phyloP scores from a whole-genome alignment of 441 rosid species.

The Gossypium lobatum region DNA sequence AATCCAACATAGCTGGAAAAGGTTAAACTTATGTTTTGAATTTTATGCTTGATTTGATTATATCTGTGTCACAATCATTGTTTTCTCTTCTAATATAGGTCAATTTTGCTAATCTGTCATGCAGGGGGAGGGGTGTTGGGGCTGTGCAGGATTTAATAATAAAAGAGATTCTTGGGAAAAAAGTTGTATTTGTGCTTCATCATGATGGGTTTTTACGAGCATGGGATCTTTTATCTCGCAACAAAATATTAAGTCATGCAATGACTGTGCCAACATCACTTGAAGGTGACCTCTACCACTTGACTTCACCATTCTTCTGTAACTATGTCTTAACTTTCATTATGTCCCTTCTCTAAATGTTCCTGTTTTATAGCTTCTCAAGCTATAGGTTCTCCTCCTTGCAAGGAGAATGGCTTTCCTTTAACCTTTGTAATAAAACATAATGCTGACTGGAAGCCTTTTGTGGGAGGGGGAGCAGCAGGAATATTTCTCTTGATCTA shows the following conservation, averaged over 20 bases:
- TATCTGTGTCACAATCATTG: neutral
- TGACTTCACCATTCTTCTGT: neutral
- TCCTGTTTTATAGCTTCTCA: constrained; percentile 4
- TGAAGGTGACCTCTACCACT: constrained; percentile 49
- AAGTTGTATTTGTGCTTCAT: constrained; percentile 59
- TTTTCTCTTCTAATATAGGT: neutral
- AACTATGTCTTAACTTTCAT: neutral
- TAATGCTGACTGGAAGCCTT: constrained; percentile 4
- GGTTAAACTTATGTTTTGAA: neutral
- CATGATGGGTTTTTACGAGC: constrained; percentile 60
- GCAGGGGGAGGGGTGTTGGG: constrained; percentile 66
- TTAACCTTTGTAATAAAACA: constrained; percentile 1
- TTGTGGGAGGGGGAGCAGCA: neutral
- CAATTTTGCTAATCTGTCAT: constrained; percentile 17
- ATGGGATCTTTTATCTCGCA: constrained; percentile 60
- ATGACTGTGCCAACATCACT: constrained; percentile 37
- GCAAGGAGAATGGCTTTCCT: neutral
- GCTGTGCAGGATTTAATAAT: constrained; percentile 63
- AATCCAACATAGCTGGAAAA: neutral
- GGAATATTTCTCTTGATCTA: neutral
- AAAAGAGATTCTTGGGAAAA: constrained; percentile 42
- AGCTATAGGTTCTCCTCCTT: neutral
- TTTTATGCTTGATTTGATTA: neutral
- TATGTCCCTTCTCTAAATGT: neutral
- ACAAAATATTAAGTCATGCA: constrained; percentile 54